Evolutionary conservation across 129 eudicot species (phyloP).

Genomic region (Escallonia rubra): DNA sequence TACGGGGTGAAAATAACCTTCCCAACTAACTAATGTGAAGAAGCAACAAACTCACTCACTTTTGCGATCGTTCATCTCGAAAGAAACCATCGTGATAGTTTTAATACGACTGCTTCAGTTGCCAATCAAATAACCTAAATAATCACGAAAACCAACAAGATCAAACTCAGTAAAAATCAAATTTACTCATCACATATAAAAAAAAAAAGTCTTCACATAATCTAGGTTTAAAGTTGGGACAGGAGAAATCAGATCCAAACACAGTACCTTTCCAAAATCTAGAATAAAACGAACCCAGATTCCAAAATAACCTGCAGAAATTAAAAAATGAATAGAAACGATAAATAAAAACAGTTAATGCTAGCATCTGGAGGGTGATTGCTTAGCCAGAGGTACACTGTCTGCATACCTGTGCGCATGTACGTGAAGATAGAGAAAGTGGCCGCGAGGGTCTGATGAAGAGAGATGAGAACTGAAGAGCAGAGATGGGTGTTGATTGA

Average conservation of each 20-base stretch:
- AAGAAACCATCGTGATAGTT: conserved; percentile 25
- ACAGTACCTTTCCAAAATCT: not conserved
- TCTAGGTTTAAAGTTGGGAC: no score
- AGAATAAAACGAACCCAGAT: not conserved
- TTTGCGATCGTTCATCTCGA: conserved; percentile 55
- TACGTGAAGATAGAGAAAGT: not conserved
- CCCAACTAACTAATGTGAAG: no score
- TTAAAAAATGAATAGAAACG: not conserved
- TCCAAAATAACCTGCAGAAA: not conserved
- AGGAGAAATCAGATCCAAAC: no score
- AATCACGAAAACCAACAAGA: conserved; percentile 11
- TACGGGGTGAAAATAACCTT: no score
- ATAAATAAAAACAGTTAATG: not conserved
- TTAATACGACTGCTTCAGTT: not conserved
- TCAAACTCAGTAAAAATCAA: not conserved
- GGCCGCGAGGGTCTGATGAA: not conserved
- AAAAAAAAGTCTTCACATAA: no score
- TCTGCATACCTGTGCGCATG: no score
- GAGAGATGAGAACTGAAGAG: not conserved
- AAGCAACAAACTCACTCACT: conserved; percentile 17
- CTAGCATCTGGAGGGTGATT: not conserved
- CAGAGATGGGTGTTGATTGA: not conserved
- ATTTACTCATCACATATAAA: not conserved
- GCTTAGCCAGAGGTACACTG: not conserved
- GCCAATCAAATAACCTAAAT: conserved; percentile 9